phyloP scores from a whole-genome alignment of 345 rosid species.

The Rhodamnia argentea region DNA sequence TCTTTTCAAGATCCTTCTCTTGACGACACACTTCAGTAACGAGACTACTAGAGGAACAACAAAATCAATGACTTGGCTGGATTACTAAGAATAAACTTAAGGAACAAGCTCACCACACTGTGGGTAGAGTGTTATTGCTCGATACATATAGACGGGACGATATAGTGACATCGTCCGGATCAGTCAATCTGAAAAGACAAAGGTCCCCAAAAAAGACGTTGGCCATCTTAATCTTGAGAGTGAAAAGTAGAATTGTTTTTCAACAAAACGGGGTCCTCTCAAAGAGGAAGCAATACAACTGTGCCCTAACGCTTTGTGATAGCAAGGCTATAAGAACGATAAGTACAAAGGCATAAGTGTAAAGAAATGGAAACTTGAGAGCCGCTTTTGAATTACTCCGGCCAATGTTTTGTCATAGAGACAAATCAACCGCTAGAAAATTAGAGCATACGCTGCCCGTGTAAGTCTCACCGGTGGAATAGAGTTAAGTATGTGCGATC shows the following conservation, averaged over 20 bases:
- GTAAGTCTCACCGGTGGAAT: not conserved
- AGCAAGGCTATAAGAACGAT: not conserved
- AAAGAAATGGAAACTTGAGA: not conserved
- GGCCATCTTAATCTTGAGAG: not conserved
- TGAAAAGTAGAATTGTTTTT: not conserved
- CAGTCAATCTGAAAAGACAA: not conserved
- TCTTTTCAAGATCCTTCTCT: not conserved
- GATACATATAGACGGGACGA: not conserved
- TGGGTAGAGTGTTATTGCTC: not conserved
- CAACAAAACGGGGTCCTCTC: not conserved
- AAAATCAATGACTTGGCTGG: not conserved
- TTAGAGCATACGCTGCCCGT: not conserved
- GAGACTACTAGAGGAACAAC: not conserved
- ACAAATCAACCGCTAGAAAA: not conserved
- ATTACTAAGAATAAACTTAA: not conserved
- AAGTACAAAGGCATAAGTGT: not conserved
- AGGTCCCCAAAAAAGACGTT: not conserved
- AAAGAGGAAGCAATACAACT: not conserved
- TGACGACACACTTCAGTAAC: not conserved
- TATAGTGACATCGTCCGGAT: not conserved
- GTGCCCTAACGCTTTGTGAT: not conserved
- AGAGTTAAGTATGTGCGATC: not conserved
- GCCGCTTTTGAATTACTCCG: not conserved
- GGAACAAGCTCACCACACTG: not conserved
- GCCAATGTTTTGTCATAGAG: not conserved